Evolutionary conservation across 75 land plant genomes (phyloP), one percentile per base, ranked within the genome.

Genomic region (Pseudotsuga menziesii): DNA sequence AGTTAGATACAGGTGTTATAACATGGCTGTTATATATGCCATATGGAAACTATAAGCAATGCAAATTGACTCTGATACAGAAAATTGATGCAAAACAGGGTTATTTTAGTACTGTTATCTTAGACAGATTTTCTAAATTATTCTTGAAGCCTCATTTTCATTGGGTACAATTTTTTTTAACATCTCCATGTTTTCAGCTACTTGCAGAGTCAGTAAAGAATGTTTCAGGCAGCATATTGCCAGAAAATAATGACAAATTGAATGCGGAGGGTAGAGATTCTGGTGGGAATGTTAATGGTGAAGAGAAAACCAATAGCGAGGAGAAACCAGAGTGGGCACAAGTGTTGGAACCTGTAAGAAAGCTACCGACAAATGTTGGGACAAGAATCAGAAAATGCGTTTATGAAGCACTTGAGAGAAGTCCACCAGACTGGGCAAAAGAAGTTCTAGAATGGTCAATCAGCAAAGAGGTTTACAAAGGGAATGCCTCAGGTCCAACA

Each of bases 401-500:
- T 39, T 79, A 85, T 83, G 97, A 90, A 20, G 90, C 99, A 29
- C 80, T 96, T 76, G 91, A 86, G 14, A 85, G 77, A 67, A 67
- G 82, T 59, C 97, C 97, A 13, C 97, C 97, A 1, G 94, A 90
- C 36, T 96, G 97, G 97, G 99, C 94, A 22, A 85, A 63, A 70
- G 82, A 89, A 55, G 84, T 82, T 26, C 79, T 96, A 73, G 87
- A 86, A 75, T 92, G 88, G 83, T 96, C 99, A 41, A 89, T 96
- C 29, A 91, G 97, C 74, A 96, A 94, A 74, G 94, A 85, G 57
- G 87, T 93, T 32, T 96, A 94, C 75, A 96, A 96, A 74, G 94
- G 99, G 63, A 96, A 96, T 90, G 99, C 99, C 16, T 88, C 99
- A 25, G 99, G 99, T 20, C 97, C 97, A 41, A 96, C 99, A 4